A percentile compares a stretch with the other conserved stretches of the same genome.
Conservation (phyloP, 2,329 filamentous ascomycete genomes). For the Hymenoscyphus albidus region DNA sequence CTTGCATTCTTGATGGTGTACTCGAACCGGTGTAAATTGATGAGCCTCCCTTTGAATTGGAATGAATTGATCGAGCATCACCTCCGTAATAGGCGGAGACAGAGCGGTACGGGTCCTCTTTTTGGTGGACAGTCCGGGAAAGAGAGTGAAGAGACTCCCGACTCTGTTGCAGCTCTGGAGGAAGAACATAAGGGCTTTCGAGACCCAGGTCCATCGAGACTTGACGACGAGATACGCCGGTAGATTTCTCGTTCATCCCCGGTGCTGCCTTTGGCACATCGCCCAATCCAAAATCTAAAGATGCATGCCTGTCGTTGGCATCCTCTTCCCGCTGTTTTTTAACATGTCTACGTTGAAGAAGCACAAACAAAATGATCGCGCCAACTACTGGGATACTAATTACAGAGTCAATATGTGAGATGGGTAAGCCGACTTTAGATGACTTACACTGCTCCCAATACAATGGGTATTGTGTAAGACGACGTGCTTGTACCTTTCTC, state of each 20-base stretch:
- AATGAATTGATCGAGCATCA: constrained; percentile 54
- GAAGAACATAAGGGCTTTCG: constrained; percentile 91
- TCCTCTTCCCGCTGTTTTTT: constrained; percentile 74
- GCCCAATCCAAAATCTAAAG: constrained; percentile 85
- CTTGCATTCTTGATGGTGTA: constrained; percentile 30
- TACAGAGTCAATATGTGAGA: not conserved
- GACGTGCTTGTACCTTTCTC: constrained; percentile 55
- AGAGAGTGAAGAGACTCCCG: constrained; percentile 84
- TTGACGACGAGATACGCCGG: constrained; percentile 44
- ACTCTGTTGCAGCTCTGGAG: constrained; percentile 72
- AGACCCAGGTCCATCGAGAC: constrained; percentile 63
- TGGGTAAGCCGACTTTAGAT: not conserved
- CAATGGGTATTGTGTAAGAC: constrained; percentile 62
- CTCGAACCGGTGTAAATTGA: constrained; percentile 45
- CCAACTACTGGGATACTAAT: constrained; percentile 70
- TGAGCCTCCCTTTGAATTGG: constrained; percentile 43
- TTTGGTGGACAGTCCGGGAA: constrained; percentile 67
- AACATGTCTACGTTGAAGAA: constrained; percentile 74
- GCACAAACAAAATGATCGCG: constrained; percentile 64
- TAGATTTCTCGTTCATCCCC: constrained; percentile 11
- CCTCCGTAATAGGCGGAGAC: constrained; percentile 54
- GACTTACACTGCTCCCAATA: constrained; percentile 69
- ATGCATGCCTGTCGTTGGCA: constrained; percentile 79
- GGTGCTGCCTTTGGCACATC: constrained; percentile 38
- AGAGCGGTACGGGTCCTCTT: constrained; percentile 80